Base-by-base conservation (phyloP, 768 basidiomycete species). In the Fistulinella prunicolor region DNA sequence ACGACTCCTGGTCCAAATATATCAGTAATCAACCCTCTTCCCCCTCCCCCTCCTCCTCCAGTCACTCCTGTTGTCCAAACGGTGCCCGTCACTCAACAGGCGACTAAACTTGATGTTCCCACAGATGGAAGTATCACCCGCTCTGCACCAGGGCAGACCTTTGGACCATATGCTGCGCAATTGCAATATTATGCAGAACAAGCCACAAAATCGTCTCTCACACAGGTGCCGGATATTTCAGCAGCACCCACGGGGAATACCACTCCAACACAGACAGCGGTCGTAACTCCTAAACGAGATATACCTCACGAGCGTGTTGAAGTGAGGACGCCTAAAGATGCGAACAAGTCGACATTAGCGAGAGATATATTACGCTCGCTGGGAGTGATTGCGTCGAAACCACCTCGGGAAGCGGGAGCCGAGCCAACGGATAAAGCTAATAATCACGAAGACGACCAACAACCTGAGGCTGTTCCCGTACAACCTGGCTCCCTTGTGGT, bases 301-400 rank as follows among this genome's bases (percentile, higher is more conserved):
- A 34, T 16, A 4, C 26, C 40, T 21, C 42, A 40, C 17, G 19
- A 13, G 21, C 42, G 34, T 19, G 20, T 40, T 19, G 38, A 24
- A n/a, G 19, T 16, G 19, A 66, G 60, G 36, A 63, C 66, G 1
- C 70, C 69, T 14, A 62, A 60, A 28, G 64, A 78, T 23, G 80
- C 77, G 6, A 71, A 81, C 57, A 77, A 70, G 53, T 74, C 64
- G 38, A 71, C 70, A 36, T 70, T 86, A 22, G 83, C 83, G 2
- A 73, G 68, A 37, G 81, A 83, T 60, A 68, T 86, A 38, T 53
- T 86, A 19, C 73, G 71, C 37, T 78, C 81, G 7, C 69, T 85
- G 4, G 75, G 76, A 16, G 51, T 51, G 38, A 50, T 55, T 20
- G 22, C 34, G 5, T 52, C 55, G 6, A 44, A 50, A 24, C 30